Conservation (phyloP, 805 yeast species). For the Schizosaccharomyces pombe region DNA sequence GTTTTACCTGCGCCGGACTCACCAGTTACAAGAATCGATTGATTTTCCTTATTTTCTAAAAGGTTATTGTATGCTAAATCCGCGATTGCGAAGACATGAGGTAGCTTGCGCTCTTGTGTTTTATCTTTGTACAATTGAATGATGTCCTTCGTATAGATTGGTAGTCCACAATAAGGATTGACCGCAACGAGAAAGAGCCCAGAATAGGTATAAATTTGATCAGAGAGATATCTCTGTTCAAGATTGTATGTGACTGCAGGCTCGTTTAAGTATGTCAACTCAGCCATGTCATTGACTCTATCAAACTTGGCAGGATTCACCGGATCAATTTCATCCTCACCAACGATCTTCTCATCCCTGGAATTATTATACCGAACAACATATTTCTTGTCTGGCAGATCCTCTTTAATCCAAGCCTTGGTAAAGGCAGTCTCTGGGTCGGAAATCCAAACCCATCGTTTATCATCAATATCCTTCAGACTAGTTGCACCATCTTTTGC, state of each 20-base stretch:
- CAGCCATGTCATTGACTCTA: slow-evolving; percentile 85
- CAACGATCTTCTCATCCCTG: background rate
- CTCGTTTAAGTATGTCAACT: slow-evolving; percentile 76
- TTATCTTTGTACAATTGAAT: slow-evolving; percentile 32
- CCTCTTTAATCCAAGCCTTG: slow-evolving; percentile 32
- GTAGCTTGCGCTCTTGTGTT: slow-evolving; percentile 26
- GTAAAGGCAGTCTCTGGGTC: slow-evolving; percentile 32
- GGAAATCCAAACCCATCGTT: slow-evolving; percentile 62
- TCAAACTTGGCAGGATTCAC: slow-evolving; percentile 82
- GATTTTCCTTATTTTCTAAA: slow-evolving; percentile 45
- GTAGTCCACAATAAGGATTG: slow-evolving; percentile 62
- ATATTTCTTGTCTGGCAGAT: slow-evolving; percentile 8
- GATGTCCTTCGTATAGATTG: slow-evolving; percentile 41
- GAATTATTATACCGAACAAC: background rate
- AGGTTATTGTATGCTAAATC: slow-evolving; percentile 67
- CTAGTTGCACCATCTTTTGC: too few relatives aligned
- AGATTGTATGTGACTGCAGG: slow-evolving; percentile 83
- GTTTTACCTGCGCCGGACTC: slow-evolving; percentile 98
- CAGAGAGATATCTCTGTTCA: slow-evolving; percentile 50
- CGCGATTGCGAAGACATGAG: slow-evolving; percentile 80
- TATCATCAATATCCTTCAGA: slow-evolving; percentile 16
- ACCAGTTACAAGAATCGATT: slow-evolving; percentile 89
- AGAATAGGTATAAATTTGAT: slow-evolving; percentile 61
- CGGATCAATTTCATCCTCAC: slow-evolving; percentile 13
- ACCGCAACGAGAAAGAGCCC: slow-evolving; percentile 89